phyloP scores from a whole-genome alignment of 2,329 filamentous ascomycete genomes.

The Fusarium chuoi region DNA sequence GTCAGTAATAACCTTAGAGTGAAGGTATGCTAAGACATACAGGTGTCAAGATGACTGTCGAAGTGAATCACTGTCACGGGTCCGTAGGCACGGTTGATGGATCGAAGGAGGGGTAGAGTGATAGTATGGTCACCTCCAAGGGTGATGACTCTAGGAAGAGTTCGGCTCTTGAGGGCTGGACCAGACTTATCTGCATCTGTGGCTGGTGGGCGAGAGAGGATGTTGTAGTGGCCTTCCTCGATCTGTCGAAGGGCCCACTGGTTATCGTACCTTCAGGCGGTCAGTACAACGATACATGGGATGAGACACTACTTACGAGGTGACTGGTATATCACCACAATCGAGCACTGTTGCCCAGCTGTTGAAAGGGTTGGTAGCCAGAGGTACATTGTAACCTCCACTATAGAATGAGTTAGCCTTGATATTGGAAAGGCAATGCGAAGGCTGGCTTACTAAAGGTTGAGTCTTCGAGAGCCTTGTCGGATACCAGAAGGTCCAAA shows the following conservation, averaged over 20 bases:
- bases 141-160: constrained; percentile 83
- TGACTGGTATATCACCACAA: constrained; percentile 87
- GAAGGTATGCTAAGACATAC: constrained; percentile 47
- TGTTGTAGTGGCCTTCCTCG: constrained; percentile 82
- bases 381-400: constrained; percentile 86
- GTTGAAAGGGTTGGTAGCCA: constrained; percentile 83
- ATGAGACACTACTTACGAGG: constrained; percentile 66
- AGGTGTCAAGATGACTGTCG: constrained; percentile 74
- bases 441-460: constrained; percentile 77
- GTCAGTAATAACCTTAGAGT: neutral
- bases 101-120: constrained; percentile 67
- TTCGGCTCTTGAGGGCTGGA: constrained; percentile 77
- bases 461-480: constrained; percentile 85
- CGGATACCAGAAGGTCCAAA: constrained; percentile 88
- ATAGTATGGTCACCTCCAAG: constrained; percentile 74
- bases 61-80: constrained; percentile 71
- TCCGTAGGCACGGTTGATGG: constrained; percentile 69
- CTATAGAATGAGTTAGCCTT: constrained; percentile 54
- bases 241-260: constrained; percentile 84
- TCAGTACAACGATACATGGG: neutral
- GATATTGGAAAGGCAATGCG: fast-evolving
- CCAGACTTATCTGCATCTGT: constrained; percentile 75
- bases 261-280: constrained; percentile 75
- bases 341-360: constrained; percentile 83
- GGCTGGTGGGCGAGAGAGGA: constrained; percentile 75